Evolutionary conservation across 306 rosid species (phyloP).

Genomic region (Prinsepia uniflora): DNA sequence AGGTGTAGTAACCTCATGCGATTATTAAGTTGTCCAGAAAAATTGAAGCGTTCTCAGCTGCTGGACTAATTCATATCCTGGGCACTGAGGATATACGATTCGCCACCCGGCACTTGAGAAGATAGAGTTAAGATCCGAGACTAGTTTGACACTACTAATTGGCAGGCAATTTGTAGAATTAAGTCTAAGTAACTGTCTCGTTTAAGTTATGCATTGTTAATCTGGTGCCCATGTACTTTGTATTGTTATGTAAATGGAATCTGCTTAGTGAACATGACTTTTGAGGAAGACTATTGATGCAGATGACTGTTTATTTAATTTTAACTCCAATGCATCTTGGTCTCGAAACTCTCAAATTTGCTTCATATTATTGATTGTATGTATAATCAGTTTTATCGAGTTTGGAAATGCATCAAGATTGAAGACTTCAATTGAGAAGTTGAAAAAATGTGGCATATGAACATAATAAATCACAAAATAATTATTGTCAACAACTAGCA

Average conservation of each 20-base stretch:
- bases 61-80: slow-evolving; percentile 9
- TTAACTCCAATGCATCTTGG: not conserved
- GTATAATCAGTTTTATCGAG: not conserved
- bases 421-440: not conserved
- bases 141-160: slow-evolving; percentile 7
- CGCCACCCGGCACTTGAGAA: slow-evolving; percentile 11
- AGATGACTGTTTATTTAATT: not conserved
- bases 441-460: not conserved
- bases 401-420: not conserved
- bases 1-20: slow-evolving; percentile 21
- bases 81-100: not conserved
- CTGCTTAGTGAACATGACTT: not conserved
- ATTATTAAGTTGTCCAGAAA: slow-evolving; percentile 8
- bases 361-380: not conserved
- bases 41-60: slow-evolving; percentile 12
- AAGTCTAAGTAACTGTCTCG: not conserved
- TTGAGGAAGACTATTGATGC: slow-evolving; percentile 1
- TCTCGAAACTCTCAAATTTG: not conserved
- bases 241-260: not conserved
- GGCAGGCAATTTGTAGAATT: not conserved
- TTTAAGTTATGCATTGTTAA: slow-evolving; percentile 5
- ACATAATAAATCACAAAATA: slow-evolving; percentile 5
- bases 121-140: slow-evolving; percentile 15
- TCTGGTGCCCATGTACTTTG: slow-evolving; percentile 7
- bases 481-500: slow-evolving; percentile 24